Percentiles rank a stretch among this genome's conserved stretches.
Conservation (phyloP, 108 stramenopile species). For the Cyclostephanos tholiformis region DNA sequence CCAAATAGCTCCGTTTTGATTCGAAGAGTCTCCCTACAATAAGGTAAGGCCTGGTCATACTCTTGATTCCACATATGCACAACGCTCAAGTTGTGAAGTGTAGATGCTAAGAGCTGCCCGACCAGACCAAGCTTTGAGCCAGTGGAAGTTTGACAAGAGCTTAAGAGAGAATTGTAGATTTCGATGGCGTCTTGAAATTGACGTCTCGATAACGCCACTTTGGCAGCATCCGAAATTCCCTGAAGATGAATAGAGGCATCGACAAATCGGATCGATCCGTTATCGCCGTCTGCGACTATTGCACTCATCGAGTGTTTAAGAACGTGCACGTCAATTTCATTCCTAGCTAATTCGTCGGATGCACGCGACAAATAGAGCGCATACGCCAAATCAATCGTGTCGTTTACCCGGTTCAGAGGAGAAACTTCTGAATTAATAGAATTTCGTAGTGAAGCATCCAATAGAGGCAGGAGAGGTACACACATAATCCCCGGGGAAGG, state of each 20-base stretch:
- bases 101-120: slow-evolving; percentile 39
- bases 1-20: slow-evolving; percentile 20
- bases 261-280: slow-evolving; percentile 36
- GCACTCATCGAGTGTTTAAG: slow-evolving; percentile 24
- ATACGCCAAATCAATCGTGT: slow-evolving; percentile 18
- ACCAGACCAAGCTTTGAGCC: slow-evolving; percentile 30
- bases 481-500: slow-evolving; percentile 36
- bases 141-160: slow-evolving; percentile 29
- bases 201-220: slow-evolving; percentile 8
- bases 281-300: slow-evolving; percentile 31
- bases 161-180: slow-evolving; percentile 29
- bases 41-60: slow-evolving; percentile 32
- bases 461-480: slow-evolving; percentile 29
- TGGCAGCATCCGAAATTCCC: slow-evolving; percentile 30
- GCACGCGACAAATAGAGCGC: slow-evolving; percentile 1
- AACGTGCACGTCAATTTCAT: background rate
- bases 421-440: slow-evolving; percentile 13
- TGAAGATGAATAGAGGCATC: slow-evolving; percentile 21
- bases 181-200: slow-evolving; percentile 35
- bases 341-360: background rate
- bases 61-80: slow-evolving; percentile 40
- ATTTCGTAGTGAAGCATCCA: slow-evolving; percentile 19
- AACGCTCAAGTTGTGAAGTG: slow-evolving; percentile 39
- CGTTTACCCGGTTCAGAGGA: slow-evolving; percentile 24
- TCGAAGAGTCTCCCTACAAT: slow-evolving; percentile 25